Conservation (phyloP, 345 rosid genomes). For the Gossypioides kirkii region DNA sequence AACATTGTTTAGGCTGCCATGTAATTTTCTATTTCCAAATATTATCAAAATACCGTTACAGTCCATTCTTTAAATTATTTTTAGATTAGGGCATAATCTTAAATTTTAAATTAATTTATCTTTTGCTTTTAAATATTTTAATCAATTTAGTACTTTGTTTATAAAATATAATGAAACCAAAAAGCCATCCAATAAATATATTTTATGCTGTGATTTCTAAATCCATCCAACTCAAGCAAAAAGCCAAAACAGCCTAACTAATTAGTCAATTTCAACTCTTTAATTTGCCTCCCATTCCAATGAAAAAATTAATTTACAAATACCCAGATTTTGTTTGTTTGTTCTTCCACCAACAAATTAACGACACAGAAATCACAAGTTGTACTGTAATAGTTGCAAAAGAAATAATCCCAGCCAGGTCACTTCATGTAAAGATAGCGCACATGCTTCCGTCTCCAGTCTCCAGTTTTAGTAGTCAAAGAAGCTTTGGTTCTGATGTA, state of each 20-base stretch:
- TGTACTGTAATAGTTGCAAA: too few species aligned
- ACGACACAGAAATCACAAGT: neutral
- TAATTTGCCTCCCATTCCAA: neutral
- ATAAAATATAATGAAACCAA: too few species aligned
- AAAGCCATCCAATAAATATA: too few species aligned
- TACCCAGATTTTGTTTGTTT: neutral
- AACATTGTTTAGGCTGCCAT: too few species aligned
- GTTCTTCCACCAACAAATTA: neutral
- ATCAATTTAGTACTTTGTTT: too few species aligned
- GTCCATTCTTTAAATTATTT: too few species aligned
- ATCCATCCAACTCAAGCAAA: neutral
- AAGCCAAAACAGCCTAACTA: neutral
- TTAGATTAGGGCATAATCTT: too few species aligned
- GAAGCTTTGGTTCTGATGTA: slow-evolving; percentile 10
- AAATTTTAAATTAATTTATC: too few species aligned
- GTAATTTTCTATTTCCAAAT: too few species aligned
- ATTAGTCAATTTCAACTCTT: slow-evolving; percentile 23
- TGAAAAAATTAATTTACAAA: slow-evolving; percentile 12
- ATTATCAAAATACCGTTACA: too few species aligned
- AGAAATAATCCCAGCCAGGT: neutral
- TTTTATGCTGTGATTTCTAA: neutral
- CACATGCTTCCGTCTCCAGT: slow-evolving; percentile 16
- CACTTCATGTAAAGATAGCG: slow-evolving; percentile 24
- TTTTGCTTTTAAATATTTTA: too few species aligned
- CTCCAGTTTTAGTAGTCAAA: slow-evolving; percentile 16